Percentiles rank a stretch among this genome's conserved stretches.
phyloP scores from a whole-genome alignment of 441 rosid genomes.

The Aleurites moluccanus region DNA sequence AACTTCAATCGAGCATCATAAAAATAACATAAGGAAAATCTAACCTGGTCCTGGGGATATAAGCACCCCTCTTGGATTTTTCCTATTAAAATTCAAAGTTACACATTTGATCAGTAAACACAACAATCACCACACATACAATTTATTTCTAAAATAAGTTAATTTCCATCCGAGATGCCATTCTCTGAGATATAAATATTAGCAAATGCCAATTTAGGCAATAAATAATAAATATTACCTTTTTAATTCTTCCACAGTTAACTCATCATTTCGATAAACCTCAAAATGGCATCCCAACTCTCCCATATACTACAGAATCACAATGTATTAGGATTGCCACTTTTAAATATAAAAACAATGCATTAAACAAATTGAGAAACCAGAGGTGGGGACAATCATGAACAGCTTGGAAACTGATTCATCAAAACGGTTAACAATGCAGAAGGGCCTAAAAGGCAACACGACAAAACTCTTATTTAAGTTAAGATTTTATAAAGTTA shows the following conservation, averaged over 20 bases:
- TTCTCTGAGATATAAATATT: not conserved
- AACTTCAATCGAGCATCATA: not conserved
- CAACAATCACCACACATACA: not conserved
- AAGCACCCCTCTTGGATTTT: slow-evolving; percentile 88
- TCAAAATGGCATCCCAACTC: slow-evolving; percentile 86
- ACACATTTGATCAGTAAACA: not conserved
- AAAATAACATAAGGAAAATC: not conserved
- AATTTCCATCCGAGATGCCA: slow-evolving; percentile 4
- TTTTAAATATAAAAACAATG: not conserved
- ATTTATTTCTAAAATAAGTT: not conserved
- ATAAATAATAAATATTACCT: slow-evolving; percentile 46
- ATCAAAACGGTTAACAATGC: not conserved
- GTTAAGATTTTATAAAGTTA: not conserved
- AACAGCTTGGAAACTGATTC: not conserved
- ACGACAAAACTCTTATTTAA: not conserved
- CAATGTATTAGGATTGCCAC: not conserved
- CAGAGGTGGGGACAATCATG: not conserved
- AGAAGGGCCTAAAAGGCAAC: not conserved
- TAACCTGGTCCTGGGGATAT: slow-evolving; percentile 97
- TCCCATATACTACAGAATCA: slow-evolving; percentile 69
- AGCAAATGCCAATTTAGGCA: not conserved
- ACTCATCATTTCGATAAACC: slow-evolving; percentile 87
- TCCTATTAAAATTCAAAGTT: slow-evolving; percentile 42
- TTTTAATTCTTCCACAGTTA: slow-evolving; percentile 80
- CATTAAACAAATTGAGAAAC: not conserved